A percentile compares a stretch with the other conserved stretches of the same genome.
phyloP scores from a whole-genome alignment of 2,329 filamentous ascomycete genomes.

The Bipolaris cookei region DNA sequence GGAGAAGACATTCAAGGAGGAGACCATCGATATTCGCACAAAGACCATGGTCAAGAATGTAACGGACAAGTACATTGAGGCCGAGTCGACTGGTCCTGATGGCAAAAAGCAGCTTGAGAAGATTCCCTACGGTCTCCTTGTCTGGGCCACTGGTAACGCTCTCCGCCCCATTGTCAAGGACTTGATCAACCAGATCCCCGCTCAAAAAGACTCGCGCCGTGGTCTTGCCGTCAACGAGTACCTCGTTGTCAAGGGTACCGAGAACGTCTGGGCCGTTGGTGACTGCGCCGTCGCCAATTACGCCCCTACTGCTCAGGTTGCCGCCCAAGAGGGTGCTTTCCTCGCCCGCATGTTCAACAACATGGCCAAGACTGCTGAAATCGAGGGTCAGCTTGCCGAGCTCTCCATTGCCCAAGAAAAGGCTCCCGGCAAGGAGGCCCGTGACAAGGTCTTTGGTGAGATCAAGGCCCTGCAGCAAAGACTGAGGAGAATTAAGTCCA shows the following conservation, averaged over 20 bases:
- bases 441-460: slow-evolving; percentile 68
- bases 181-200: slow-evolving; percentile 88
- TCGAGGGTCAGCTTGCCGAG: slow-evolving; percentile 76
- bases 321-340: slow-evolving; percentile 93
- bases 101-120: slow-evolving; percentile 81
- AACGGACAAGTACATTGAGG: slow-evolving; percentile 90
- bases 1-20: slow-evolving; percentile 98
- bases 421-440: slow-evolving; percentile 68
- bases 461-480: slow-evolving; percentile 89
- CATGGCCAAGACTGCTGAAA: slow-evolving; percentile 90
- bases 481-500: slow-evolving; percentile 86
- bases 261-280: slow-evolving; percentile 97
- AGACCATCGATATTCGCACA: slow-evolving; percentile 95
- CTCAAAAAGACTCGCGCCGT: slow-evolving; percentile 92
- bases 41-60: slow-evolving; percentile 99
- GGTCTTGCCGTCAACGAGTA: slow-evolving; percentile 98
- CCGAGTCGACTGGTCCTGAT: slow-evolving; percentile 79
- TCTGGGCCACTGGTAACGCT: slow-evolving; percentile 98
- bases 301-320: slow-evolving; percentile 95
- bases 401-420: slow-evolving; percentile 68
- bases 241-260: slow-evolving; percentile 94
- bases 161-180: slow-evolving; percentile 88
- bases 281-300: slow-evolving; percentile 98
- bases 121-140: slow-evolving; percentile 92
- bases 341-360: slow-evolving; percentile 96